Evolutionary conservation across 768 basidiomycete species (phyloP).

Genomic region (Mycena rosella): DNA sequence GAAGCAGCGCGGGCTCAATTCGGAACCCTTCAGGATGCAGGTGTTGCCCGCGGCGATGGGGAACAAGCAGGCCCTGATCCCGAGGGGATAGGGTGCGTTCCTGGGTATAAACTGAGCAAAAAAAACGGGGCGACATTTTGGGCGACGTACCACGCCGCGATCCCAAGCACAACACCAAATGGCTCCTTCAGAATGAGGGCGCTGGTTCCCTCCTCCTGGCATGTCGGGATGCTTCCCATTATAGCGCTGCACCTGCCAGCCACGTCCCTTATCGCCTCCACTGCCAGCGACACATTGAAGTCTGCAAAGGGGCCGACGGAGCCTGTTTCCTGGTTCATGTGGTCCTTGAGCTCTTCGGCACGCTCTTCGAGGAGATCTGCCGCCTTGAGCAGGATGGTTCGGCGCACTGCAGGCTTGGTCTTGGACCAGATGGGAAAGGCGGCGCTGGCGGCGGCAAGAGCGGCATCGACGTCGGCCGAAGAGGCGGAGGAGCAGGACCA

Average conservation of each 20-base stretch:
- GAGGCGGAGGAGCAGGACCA: constrained; percentile 31
- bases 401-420: constrained; percentile 31
- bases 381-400: constrained; percentile 35
- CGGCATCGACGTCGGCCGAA: constrained; percentile 21
- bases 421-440: constrained; percentile 34
- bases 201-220: constrained; percentile 23
- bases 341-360: constrained; percentile 12
- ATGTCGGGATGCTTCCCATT: constrained; percentile 26
- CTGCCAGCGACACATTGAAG: constrained; percentile 26
- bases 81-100: constrained; percentile 37
- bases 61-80: constrained; percentile 19
- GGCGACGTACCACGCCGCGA: constrained; percentile 33
- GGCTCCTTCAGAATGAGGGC: constrained; percentile 36
- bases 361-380: constrained; percentile 32
- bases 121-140: neutral
- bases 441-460: constrained; percentile 28
- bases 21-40: constrained; percentile 73
- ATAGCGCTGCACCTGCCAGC: constrained; percentile 29
- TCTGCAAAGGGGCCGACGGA: neutral
- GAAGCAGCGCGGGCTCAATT: constrained; percentile 62
- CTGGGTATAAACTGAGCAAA: neutral
- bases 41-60: constrained; percentile 58
- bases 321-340: constrained; percentile 33
- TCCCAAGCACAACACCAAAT: constrained; percentile 30
- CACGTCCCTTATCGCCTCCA: constrained; percentile 27